phyloP scores from a whole-genome alignment of 2,329 filamentous ascomycete species.

The Bipolaris cookei region DNA sequence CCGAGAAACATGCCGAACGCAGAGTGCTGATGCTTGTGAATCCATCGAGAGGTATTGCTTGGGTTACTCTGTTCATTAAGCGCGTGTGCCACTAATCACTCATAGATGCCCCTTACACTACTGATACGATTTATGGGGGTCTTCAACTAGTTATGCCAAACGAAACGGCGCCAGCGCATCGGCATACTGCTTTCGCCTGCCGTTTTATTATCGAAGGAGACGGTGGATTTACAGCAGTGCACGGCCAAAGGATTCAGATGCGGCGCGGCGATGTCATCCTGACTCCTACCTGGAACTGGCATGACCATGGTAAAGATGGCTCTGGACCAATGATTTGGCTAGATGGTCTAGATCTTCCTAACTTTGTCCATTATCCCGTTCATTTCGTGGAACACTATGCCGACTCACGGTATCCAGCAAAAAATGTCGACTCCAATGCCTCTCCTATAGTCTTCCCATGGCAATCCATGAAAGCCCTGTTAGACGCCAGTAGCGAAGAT shows the following conservation, averaged over 20 bases:
- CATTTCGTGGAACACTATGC: conserved; percentile 62
- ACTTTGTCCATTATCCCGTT: conserved; percentile 59
- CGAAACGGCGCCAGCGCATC: conserved; percentile 62
- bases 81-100: not conserved
- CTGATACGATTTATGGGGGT: conserved; percentile 64
- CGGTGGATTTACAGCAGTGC: conserved; percentile 64
- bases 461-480: conserved; percentile 51
- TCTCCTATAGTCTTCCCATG: conserved; percentile 60
- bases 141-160: conserved; percentile 64
- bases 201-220: conserved; percentile 65
- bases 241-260: conserved; percentile 61
- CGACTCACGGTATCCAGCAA: conserved; percentile 55
- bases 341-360: conserved; percentile 62
- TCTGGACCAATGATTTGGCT: conserved; percentile 63
- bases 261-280: conserved; percentile 62
- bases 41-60: conserved; percentile 37
- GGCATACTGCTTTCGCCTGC: conserved; percentile 63
- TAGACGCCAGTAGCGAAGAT: not conserved
- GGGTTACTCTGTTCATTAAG: not conserved
- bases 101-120: conserved; percentile 61
- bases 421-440: conserved; percentile 20
- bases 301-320: conserved; percentile 65
- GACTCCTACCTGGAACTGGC: conserved; percentile 64
- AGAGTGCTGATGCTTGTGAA: conserved; percentile 54
- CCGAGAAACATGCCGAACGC: conserved; percentile 49